Evolutionary conservation across 2,329 filamentous ascomycete species (phyloP).

Genomic region (Trichoderma brevicompactum): DNA sequence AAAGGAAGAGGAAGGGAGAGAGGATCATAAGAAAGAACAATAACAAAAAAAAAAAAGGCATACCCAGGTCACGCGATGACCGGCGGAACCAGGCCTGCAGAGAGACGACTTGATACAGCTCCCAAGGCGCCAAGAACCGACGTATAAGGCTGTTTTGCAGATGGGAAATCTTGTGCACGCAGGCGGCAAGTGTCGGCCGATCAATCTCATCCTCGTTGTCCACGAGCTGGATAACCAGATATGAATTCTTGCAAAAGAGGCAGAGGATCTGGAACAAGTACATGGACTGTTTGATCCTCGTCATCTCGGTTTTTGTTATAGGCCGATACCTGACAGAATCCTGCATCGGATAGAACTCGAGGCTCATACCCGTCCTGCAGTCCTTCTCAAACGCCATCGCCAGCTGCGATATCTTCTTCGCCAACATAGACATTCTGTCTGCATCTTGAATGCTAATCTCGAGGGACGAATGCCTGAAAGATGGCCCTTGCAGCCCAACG

Average conservation of each 20-base stretch:
- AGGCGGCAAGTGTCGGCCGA: background rate
- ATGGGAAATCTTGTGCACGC: background rate
- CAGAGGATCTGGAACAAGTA: slow-evolving; percentile 7
- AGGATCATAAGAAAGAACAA: too few relatives aligned
- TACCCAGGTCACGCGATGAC: background rate
- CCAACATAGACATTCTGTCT: background rate
- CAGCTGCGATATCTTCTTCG: background rate
- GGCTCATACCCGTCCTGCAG: background rate
- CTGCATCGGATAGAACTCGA: background rate
- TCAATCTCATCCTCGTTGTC: background rate
- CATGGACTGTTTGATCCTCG: background rate
- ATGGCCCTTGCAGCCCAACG: background rate
- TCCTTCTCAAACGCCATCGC: background rate
- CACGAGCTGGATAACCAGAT: background rate
- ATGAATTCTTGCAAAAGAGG: background rate
- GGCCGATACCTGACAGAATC: background rate
- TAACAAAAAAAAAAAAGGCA: background rate
- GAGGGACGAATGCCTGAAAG: background rate
- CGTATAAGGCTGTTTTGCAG: background rate
- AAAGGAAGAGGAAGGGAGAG: too few relatives aligned
- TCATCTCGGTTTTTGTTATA: background rate
- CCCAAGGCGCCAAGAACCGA: background rate
- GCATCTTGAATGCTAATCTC: background rate
- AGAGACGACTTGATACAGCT: background rate
- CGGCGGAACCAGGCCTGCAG: background rate